phyloP scores from a whole-genome alignment of 495 filamentous ascomycete species.

The Letharia columbiana region DNA sequence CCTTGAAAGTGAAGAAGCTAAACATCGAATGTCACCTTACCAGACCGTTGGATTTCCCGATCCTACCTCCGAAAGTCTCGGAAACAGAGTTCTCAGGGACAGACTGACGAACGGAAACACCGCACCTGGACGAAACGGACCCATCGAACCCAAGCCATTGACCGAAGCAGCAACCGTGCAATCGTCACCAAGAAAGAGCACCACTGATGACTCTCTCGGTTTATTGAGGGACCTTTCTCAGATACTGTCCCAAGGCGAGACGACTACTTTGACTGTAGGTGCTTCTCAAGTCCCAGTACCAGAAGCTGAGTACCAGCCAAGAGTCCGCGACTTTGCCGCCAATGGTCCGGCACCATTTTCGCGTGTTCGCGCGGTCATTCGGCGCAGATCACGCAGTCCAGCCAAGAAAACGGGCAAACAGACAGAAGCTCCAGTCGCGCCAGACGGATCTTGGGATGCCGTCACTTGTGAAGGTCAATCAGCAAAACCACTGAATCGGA shows the following conservation, averaged over 20 bases:
- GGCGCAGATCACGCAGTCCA: constrained; percentile 11
- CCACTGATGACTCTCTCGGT: constrained; percentile 5
- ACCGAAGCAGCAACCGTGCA: not conserved
- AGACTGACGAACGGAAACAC: not conserved
- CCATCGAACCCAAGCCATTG: not conserved
- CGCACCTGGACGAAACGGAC: not conserved
- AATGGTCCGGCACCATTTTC: constrained; percentile 1
- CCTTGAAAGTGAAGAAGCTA: not conserved
- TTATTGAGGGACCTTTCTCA: constrained; percentile 9
- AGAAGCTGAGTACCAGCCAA: constrained; percentile 4
- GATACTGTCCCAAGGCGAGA: constrained; percentile 7
- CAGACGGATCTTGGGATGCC: not conserved
- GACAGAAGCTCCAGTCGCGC: constrained; percentile 1
- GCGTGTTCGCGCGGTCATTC: constrained; percentile 6
- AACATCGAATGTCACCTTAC: not conserved
- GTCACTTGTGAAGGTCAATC: not conserved
- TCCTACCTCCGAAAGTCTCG: not conserved
- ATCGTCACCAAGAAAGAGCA: constrained; percentile 5
- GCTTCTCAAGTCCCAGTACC: constrained; percentile 1
- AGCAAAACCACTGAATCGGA: not conserved
- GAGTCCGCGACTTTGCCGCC: constrained; percentile 12
- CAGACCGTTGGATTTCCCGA: not conserved
- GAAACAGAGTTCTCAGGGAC: not conserved
- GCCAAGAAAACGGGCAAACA: constrained; percentile 4
- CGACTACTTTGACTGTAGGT: not conserved